Base-by-base conservation (phyloP, 768 basidiomycete genomes). In the Suillus sp. region DNA sequence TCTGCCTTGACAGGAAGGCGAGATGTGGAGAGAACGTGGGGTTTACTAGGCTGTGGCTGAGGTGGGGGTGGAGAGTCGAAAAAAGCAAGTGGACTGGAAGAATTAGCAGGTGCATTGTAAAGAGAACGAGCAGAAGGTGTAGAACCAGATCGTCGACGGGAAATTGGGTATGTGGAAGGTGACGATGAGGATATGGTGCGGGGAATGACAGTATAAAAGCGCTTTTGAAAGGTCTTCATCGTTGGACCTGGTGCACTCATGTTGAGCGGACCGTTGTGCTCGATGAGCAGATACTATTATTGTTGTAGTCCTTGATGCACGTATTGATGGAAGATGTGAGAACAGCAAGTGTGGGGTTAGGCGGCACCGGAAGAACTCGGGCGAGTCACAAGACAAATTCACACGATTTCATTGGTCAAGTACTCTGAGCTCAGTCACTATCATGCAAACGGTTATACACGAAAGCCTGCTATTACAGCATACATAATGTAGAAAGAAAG, bases 191-290 rank as follows among this genome's bases (percentile, higher is more conserved):
- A 58, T 42, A 73, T 66, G 10, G 74, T 72, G 56, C 80, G 80
- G 45, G 78, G 79, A 35, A 59, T 80, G 67, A 78, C 81, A 22
- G 77, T 78, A 67, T 78, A 83, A 48, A 86, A 72, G n/a, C 83
- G 80, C 68, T 84, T 86, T 65, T 81, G 81, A 30, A 84, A 78
- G 30, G 79, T 79, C 75, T 80, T 80, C 78, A 82, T 83, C 66
- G 81, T 77, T 55, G 77, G 72, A 22, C 76, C 74, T 2, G 77
- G 77, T 57, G 76, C 67, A 40, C 73, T 74, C 78, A 79, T 80
- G 20, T 58, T 54, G 57, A 38, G 32, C 42, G 22, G 27, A 25
- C 16, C 43, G 43, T 32, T 3, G 34, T 27, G 60, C 34, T 38
- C 60, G 5, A 38, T 25, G 37, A 40, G 37, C 14, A 37, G 22